Percentiles rank a stretch among this genome's conserved stretches.
Evolutionary conservation across 2,329 filamentous ascomycete genomes (phyloP).

Genomic region (Botrytis hyacinthi): DNA sequence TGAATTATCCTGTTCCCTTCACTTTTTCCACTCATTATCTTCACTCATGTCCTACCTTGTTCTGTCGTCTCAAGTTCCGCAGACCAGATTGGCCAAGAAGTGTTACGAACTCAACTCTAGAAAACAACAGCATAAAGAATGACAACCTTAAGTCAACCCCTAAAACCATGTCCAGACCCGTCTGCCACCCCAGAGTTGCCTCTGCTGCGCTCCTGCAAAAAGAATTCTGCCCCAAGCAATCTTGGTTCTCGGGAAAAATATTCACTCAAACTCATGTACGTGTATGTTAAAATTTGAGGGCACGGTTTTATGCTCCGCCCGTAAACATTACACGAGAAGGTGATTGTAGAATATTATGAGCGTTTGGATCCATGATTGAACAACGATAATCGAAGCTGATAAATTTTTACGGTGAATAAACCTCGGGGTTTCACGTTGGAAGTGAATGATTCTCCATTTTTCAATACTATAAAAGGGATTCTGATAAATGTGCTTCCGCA

Average conservation of each 20-base stretch:
- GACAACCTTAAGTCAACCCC: too few relatives aligned
- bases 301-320: rapidly evolving
- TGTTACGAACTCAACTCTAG: too few relatives aligned
- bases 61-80: too few relatives aligned
- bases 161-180: too few relatives aligned
- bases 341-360: background rate
- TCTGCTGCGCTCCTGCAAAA: too few relatives aligned
- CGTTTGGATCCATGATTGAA: rapidly evolving
- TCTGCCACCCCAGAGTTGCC: too few relatives aligned
- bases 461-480: rapidly evolving
- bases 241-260: background rate
- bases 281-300: background rate
- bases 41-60: too few relatives aligned
- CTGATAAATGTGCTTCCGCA: rapidly evolving
- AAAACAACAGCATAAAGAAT: too few relatives aligned
- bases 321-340: background rate
- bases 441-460: rapidly evolving
- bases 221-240: background rate
- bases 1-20: background rate
- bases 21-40: background rate
- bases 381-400: rapidly evolving
- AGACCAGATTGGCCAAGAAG: too few relatives aligned
- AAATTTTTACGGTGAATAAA: rapidly evolving
- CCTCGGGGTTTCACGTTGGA: background rate
- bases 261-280: background rate